Evolutionary conservation across 106 monocot species (phyloP), one percentile per base, ranked within the genome.

Genomic region (Triglochin maritima): DNA sequence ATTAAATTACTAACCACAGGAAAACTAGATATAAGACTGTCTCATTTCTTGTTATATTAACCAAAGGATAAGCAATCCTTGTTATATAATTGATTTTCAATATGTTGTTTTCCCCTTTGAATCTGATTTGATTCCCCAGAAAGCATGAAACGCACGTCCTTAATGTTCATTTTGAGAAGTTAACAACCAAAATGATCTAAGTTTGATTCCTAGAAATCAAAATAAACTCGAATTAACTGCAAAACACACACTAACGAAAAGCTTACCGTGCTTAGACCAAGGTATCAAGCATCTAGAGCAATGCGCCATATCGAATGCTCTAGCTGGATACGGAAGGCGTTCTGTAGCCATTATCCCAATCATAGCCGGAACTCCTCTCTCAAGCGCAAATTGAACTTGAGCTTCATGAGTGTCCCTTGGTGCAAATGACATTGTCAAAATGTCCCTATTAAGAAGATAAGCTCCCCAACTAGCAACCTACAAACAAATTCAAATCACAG

Each of bases 401-500:
- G 81, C 77, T 51, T 77, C 81, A 41, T 81, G 81, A 7, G 81
- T 81, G 14, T 81, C 81, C 50, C 81, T 72, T 9, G 81, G 81
- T 42, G 81, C 77, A 45, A 81, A 77, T 11, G 81, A 81, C 81
- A 81, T 81, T 5, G 81, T 65, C 49, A 81, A 12, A 7, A 81
- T 77, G 45, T 81, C 51, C 60, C 81, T 81, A 60, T 81, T 77
- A 56, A 81, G 60, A 46, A 81, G 77, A 70, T 77, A 81, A 8
- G 81, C 81, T 29, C 81, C 88, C 84, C 88, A 88, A 55, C 88
- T 88, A 9, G 84, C 88, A n/a, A 88, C 88, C 87, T 88, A 17
- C 71, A 15, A 66, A 8, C 48, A 51, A 41, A 52, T 50, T 50
- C 17, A 49, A 41, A 51, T 7, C 49, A 51, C 41, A 16, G 11